Evolutionary conservation across 169 alveolate species (phyloP), one percentile per base, ranked within the genome.

Genomic region (Plasmodium yoelii): DNA sequence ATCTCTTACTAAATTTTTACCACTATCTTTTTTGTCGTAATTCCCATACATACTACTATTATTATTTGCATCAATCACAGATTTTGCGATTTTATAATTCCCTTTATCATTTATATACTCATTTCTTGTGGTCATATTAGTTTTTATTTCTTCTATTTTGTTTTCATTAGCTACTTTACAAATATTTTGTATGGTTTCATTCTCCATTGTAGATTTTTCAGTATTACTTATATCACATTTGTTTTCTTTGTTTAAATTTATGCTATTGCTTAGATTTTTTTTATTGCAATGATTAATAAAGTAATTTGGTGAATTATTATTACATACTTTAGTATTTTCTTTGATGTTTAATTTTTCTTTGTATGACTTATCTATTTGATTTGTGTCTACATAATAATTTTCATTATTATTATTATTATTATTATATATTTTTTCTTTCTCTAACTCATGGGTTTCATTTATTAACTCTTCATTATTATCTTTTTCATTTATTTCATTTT

Each of bases 11-110:
- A 67, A 22, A 22, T 55, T 71, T 42, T 67, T 67, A 46, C 6
- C 82, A 59, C 84, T 67, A 19, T 67, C 56, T 80, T 67, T 67
- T 6, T 80, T 80, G 42, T 80, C 69, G 24, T 24, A 46, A 55
- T 80, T 55, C 10, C 42, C 68, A 22, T 1, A 71, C 18, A n/a
- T 63, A 55, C n/a, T 80, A 67, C 71, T 80, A 55, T 60, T 8
- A 34, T 26, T 55, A 65, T 80, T 80, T 57, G 51, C 72, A 67
- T 80, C 74, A 55, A 67, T 67, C 61, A 67, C 84, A 12, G 90
- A 80, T 26, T 53, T 59, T 1, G 82, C 46, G 68, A 80, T 80
- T 55, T 65, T 53, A 55, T 65, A 24, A 1, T 47, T 80, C 49
- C 22, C 72, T 59, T 67, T 56, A 61, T 74, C 88, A 46, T 60